phyloP scores from a whole-genome alignment of 345 rosid species.

The Heritiera fomes region DNA sequence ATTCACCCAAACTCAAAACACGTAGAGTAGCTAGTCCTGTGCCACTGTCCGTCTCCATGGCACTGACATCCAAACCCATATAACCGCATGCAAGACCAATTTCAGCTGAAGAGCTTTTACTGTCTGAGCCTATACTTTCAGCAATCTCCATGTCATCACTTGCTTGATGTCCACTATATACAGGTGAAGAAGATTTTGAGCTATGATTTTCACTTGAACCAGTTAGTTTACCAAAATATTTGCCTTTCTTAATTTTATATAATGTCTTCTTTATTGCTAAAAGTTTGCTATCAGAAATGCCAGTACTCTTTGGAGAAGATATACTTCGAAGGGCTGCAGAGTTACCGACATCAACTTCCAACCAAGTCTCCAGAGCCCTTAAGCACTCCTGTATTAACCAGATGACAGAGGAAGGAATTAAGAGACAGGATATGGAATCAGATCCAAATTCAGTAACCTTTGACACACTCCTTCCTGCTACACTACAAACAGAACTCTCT shows the following conservation, averaged over 20 bases:
- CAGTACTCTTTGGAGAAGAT: conserved; percentile 40
- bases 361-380: conserved; percentile 66
- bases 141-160: conserved; percentile 44
- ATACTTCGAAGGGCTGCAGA: conserved; percentile 37
- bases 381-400: conserved; percentile 73
- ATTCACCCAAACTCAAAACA: conserved; percentile 37
- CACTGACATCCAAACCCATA: conserved; percentile 36
- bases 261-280: conserved; percentile 56
- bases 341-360: conserved; percentile 60
- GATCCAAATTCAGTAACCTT: conserved; percentile 41
- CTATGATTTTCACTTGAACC: conserved; percentile 50
- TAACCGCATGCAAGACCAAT: conserved; percentile 31
- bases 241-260: conserved; percentile 56
- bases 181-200: conserved; percentile 35
- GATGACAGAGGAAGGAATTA: conserved; percentile 57
- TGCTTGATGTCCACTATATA: conserved; percentile 32
- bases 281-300: conserved; percentile 45
- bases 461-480: conserved; percentile 45
- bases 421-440: conserved; percentile 30
- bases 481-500: conserved; percentile 70
- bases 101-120: conserved; percentile 34
- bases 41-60: conserved; percentile 38
- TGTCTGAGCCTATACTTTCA: conserved; percentile 33
- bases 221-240: conserved; percentile 48
- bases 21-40: conserved; percentile 39